A percentile compares a stretch with the other conserved stretches of the same genome.
Evolutionary conservation across 306 rosid genomes (phyloP).

Genomic region (Sechiopsis laciniata): DNA sequence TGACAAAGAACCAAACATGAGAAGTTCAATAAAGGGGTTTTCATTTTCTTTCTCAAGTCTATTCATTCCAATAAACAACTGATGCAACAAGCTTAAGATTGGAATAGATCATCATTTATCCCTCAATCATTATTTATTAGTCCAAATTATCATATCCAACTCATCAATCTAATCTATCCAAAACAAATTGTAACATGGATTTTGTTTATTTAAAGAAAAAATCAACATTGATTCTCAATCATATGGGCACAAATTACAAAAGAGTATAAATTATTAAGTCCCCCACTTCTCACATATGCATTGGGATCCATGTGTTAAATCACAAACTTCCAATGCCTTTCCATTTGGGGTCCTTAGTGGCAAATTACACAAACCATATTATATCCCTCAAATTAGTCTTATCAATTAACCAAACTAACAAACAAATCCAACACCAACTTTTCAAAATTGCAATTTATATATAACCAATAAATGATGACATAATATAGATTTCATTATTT

Average conservation of each 20-base stretch:
- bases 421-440: background rate
- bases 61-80: background rate
- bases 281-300: constrained; percentile 10
- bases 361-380: constrained; percentile 15
- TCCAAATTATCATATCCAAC: background rate
- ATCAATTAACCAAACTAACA: background rate
- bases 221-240: constrained; percentile 37
- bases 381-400: constrained; percentile 2
- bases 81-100: background rate
- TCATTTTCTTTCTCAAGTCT: background rate
- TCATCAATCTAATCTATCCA: background rate
- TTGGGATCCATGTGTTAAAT: constrained; percentile 23
- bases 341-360: constrained; percentile 5
- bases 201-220: too few relatives aligned
- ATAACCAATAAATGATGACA: constrained; percentile 8
- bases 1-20: background rate
- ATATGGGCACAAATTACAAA: constrained; percentile 14
- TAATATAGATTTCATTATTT: constrained; percentile 17
- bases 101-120: background rate
- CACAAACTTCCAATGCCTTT: constrained; percentile 25
- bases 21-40: background rate
- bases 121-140: background rate
- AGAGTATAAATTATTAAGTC: constrained; percentile 14
- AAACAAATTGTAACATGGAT: background rate
- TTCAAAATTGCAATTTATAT: constrained; percentile 9